A percentile compares a stretch with the other conserved stretches of the same genome.
phyloP scores from a whole-genome alignment of 208 protist species.

The Trypanosoma cruzi region DNA sequence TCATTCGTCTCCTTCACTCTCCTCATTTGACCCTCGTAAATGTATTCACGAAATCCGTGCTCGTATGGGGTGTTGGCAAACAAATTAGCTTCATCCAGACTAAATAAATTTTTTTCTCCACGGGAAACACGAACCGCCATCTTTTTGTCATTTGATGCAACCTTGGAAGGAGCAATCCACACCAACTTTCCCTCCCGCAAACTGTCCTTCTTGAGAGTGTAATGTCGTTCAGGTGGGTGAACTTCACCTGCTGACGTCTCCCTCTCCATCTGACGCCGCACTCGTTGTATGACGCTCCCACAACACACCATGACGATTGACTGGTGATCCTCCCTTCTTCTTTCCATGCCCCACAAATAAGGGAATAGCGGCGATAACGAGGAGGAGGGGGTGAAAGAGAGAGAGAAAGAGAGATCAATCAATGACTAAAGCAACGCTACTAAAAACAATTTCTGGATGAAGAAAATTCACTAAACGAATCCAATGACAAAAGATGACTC shows the following conservation, averaged over 20 bases:
- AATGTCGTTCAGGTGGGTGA: background rate
- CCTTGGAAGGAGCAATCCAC: conserved; percentile 22
- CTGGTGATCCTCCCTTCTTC: background rate
- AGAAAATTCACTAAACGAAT: no score
- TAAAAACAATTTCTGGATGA: no score
- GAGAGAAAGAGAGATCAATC: no score
- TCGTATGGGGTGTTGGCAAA: conserved; percentile 26
- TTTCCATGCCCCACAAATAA: no score
- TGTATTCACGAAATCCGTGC: conserved; percentile 18
- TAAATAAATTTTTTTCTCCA: conserved; percentile 18
- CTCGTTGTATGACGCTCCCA: conserved; percentile 13
- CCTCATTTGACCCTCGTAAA: conserved; percentile 23
- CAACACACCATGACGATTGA: background rate
- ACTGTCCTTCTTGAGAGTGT: background rate
- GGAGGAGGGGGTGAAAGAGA: no score
- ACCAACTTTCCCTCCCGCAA: conserved; percentile 16
- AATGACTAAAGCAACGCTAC: no score
- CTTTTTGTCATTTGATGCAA: conserved; percentile 7
- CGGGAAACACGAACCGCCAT: conserved; percentile 5
- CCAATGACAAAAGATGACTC: no score
- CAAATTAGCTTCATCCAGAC: conserved; percentile 2
- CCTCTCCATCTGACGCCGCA: conserved; percentile 7
- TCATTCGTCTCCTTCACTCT: conserved; percentile 10
- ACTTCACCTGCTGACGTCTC: conserved; percentile 1
- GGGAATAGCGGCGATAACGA: no score